Evolutionary conservation across 805 yeast genomes (phyloP).

Genomic region (Kluyveromyces siamensis): DNA sequence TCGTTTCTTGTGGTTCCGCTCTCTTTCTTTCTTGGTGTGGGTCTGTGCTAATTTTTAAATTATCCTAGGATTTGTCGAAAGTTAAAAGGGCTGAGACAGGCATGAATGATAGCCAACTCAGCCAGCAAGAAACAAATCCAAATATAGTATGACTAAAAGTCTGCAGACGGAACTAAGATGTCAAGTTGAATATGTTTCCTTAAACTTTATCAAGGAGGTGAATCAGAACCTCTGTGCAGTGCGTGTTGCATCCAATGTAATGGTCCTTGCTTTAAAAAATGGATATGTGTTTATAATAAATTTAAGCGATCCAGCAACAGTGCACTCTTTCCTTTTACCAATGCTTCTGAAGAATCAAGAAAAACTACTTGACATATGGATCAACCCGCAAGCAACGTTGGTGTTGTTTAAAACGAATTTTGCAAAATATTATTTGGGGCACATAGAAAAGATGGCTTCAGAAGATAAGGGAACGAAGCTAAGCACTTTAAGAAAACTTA

Average conservation of each 20-base stretch:
- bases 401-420: constrained; percentile 25
- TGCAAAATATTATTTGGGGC: constrained; percentile 20
- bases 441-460: constrained; percentile 7
- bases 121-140: not conserved
- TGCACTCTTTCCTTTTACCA: constrained; percentile 35
- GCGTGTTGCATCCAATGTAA: constrained; percentile 45
- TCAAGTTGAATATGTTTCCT: constrained; percentile 31
- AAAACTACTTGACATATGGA: constrained; percentile 17
- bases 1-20: not conserved
- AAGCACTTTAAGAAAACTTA: constrained; percentile 10
- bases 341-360: constrained; percentile 14
- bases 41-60: not conserved
- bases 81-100: not conserved
- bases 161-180: not conserved
- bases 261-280: constrained; percentile 43
- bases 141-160: not conserved
- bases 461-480: not conserved
- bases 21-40: not conserved
- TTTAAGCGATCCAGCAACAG: constrained; percentile 53
- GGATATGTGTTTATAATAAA: constrained; percentile 58
- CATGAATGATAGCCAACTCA: not conserved
- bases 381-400: constrained; percentile 13
- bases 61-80: not conserved
- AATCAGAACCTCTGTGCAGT: constrained; percentile 37
- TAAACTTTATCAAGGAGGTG: constrained; percentile 44